phyloP scores from a whole-genome alignment of 495 filamentous ascomycete species.

The Penicillium egyptiacum region DNA sequence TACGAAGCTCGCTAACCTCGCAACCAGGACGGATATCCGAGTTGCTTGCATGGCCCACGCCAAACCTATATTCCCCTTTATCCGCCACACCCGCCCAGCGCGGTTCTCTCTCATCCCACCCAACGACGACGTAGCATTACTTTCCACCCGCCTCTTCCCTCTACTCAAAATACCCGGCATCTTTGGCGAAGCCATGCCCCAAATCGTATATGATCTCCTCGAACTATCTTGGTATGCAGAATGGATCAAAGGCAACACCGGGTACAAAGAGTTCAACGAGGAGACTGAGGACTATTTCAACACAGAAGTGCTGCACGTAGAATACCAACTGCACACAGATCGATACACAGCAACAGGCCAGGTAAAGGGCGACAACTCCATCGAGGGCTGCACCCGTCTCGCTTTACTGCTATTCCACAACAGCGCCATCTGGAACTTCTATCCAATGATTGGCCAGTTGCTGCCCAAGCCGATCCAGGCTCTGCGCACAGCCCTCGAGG shows the following conservation, averaged over 20 bases:
- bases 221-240: conserved; percentile 47
- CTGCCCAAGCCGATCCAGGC: conserved; percentile 42
- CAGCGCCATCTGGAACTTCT: conserved; percentile 48
- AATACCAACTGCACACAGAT: conserved; percentile 44
- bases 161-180: conserved; percentile 43
- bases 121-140: conserved; percentile 35
- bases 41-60: conserved; percentile 46
- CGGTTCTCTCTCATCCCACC: conserved; percentile 38
- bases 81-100: conserved; percentile 40
- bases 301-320: conserved; percentile 45
- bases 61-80: conserved; percentile 49
- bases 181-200: conserved; percentile 35
- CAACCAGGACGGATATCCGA: conserved; percentile 47
- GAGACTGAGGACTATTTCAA: conserved; percentile 50
- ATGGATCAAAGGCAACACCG: conserved; percentile 39
- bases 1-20: conserved; percentile 11
- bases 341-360: conserved; percentile 62
- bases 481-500: conserved; percentile 40
- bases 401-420: conserved; percentile 49
- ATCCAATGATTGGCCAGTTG: conserved; percentile 41
- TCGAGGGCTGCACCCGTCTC: conserved; percentile 46
- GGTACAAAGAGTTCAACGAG: conserved; percentile 38
- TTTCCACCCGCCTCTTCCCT: conserved; percentile 39
- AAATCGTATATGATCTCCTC: conserved; percentile 40
- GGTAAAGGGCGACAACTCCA: conserved; percentile 52